Evolutionary conservation across 352 stramenopile species (phyloP).

Genomic region (Phytopythium kandeliae): DNA sequence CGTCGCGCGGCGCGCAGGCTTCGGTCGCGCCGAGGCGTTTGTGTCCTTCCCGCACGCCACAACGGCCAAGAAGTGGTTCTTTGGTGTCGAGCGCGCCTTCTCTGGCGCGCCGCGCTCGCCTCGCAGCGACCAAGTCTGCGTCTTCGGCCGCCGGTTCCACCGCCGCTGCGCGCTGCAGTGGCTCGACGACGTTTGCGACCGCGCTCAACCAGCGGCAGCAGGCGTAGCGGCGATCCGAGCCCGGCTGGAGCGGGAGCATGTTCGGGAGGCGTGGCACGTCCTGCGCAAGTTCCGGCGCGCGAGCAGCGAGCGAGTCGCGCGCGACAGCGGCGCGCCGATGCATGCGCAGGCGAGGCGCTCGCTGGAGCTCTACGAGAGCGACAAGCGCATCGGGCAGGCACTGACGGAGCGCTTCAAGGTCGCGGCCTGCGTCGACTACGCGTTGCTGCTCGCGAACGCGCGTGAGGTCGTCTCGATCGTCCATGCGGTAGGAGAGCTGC

Average conservation of each 20-base stretch:
- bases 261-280: conserved; percentile 65
- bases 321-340: conserved; percentile 8
- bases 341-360: conserved; percentile 52
- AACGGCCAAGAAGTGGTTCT: conserved; percentile 74
- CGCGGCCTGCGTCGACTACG: neutral
- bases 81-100: conserved; percentile 20
- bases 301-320: conserved; percentile 10
- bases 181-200: conserved; percentile 21
- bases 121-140: conserved; percentile 22
- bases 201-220: no score
- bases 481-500: neutral
- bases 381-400: conserved; percentile 47
- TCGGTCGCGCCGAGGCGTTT: conserved; percentile 48
- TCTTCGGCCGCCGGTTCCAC: conserved; percentile 56
- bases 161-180: conserved; percentile 57
- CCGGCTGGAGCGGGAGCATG: conserved; percentile 52
- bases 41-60: conserved; percentile 66
- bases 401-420: conserved; percentile 9
- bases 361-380: conserved; percentile 53
- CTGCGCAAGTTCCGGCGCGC: conserved; percentile 60
- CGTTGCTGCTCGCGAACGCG: neutral
- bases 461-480: neutral
- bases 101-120: neutral
- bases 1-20: conserved; percentile 35
- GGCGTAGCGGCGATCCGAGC: conserved; percentile 18